Evolutionary conservation across 371 early-diverging fungal genomes (phyloP).

Genomic region (Rhizomucor pusillus): DNA sequence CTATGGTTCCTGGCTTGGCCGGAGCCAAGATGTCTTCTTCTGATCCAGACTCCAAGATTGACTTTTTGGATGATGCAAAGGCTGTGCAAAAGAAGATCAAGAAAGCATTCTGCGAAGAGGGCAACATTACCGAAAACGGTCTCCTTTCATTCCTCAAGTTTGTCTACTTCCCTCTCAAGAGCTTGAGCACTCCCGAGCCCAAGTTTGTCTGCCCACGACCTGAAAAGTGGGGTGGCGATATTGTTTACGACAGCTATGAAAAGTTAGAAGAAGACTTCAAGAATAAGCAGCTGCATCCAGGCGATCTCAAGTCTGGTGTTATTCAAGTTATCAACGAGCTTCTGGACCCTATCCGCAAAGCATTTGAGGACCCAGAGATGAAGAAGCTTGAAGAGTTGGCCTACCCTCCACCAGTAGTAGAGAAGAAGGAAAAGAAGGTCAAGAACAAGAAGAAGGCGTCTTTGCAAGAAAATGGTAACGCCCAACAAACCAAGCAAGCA

Average conservation of each 20-base stretch:
- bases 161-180: conserved; percentile 88
- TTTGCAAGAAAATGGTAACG: no score
- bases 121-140: conserved; percentile 95
- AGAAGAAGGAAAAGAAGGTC: conserved; percentile 20
- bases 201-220: conserved; percentile 74
- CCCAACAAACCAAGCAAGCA: neutral
- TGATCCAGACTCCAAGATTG: conserved; percentile 98
- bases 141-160: conserved; percentile 87
- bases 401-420: conserved; percentile 59
- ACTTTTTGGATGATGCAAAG: conserved; percentile 89
- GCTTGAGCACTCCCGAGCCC: conserved; percentile 52
- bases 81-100: conserved; percentile 91
- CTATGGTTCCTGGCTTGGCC: conserved; percentile 98
- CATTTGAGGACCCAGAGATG: conserved; percentile 68
- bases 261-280: conserved; percentile 86
- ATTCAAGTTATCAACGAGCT: conserved; percentile 84
- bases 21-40: conserved; percentile 99
- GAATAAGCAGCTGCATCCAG: conserved; percentile 91
- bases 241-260: conserved; percentile 69
- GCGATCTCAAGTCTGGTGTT: conserved; percentile 95
- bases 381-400: conserved; percentile 61
- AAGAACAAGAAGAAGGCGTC: conserved; percentile 14
- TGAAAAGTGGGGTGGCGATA: conserved; percentile 89
- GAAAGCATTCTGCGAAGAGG: conserved; percentile 98
- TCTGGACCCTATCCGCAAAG: conserved; percentile 90